Evolutionary conservation across 2,329 filamentous ascomycete species (phyloP), one percentile per base, ranked within the genome.

Genomic region (Fusarium veterinarium): DNA sequence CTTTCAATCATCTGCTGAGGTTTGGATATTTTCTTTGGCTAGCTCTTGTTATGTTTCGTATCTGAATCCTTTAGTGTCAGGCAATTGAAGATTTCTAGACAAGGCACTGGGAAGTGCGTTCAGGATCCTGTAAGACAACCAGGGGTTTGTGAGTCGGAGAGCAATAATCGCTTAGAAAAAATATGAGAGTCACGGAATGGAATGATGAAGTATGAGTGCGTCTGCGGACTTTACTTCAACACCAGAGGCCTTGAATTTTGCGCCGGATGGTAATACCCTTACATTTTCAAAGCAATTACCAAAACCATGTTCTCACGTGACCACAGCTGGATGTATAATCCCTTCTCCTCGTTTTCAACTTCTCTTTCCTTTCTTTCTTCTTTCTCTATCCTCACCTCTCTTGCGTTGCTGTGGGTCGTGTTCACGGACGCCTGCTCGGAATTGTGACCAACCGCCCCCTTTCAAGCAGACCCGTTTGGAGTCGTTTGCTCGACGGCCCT

Each of bases 251-350:
- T n/a, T 13, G 9, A 9, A 12, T 3, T 8, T 31, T 17, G 10
- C 20, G 20, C 6, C 14, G 1, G n/a, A 12, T 17, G 1, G 46
- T 33, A 20, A 33, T 4, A 33, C 14, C 46, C 20, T 49, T 30
- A 6, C 20, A 19, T 46, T 20, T 6, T 14, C 0, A 30, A 14
- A 7, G 28, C 0, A 30, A 14, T 5, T 28, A 4, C 19, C 3
- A 30, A 0, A 10, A 19, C 5, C 8, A 19, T 30, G 25, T 3
- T 1, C 11, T 49, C 46, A 49, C 28, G 46, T 49, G 14, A 49
- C 20, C 14, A 1, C 10, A 4, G 3, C 3, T 23, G 5, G 16
- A 25, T 25, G 14, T 19, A 17, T 17, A 23, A 9, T 31, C 46
- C 19, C 20, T 49, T 17, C 14, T 33, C 6, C 25, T 23, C 5